phyloP scores from a whole-genome alignment of 371 early-diverging fungal species.

The Choanephora cucurbitarum region DNA sequence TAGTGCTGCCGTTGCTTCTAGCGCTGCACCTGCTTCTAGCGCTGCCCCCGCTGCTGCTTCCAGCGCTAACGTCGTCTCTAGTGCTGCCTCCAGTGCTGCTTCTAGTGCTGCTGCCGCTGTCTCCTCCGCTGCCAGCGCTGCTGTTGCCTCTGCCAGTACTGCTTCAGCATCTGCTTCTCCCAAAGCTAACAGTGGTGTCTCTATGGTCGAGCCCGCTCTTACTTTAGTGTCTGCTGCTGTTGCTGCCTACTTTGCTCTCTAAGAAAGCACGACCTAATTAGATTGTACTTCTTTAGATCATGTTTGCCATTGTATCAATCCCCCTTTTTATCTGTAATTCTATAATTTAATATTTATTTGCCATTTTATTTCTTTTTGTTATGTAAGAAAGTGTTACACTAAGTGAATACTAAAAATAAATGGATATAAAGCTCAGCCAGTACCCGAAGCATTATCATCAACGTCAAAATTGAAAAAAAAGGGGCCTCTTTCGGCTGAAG shows the following conservation, averaged over 20 bases:
- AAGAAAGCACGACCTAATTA: not conserved
- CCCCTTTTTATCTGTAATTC: not conserved
- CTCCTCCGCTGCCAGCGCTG: conserved; percentile 1
- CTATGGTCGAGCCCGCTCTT: conserved; percentile 20
- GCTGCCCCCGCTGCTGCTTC: not conserved
- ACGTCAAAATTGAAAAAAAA: too few relatives aligned
- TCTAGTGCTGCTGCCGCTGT: not conserved
- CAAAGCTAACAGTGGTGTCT: not conserved
- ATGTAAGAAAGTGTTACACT: too few relatives aligned
- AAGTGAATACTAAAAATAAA: too few relatives aligned
- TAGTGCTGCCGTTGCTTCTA: not conserved
- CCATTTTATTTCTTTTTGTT: too few relatives aligned
- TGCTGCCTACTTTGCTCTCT: conserved; percentile 20
- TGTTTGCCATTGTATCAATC: not conserved
- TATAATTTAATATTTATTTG: not conserved
- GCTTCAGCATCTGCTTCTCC: not conserved
- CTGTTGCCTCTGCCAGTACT: not conserved
- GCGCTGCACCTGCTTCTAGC: conserved; percentile 5
- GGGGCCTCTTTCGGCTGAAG: too few relatives aligned
- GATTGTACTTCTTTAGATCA: not conserved
- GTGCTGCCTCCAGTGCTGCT: conserved; percentile 1
- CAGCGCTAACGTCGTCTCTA: too few relatives aligned
- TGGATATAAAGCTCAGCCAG: too few relatives aligned
- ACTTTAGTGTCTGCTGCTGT: conserved; percentile 20
- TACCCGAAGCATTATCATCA: too few relatives aligned